Evolutionary conservation across 1,284 basidiomycete species (phyloP).

Genomic region (Fomitopsis betulina): DNA sequence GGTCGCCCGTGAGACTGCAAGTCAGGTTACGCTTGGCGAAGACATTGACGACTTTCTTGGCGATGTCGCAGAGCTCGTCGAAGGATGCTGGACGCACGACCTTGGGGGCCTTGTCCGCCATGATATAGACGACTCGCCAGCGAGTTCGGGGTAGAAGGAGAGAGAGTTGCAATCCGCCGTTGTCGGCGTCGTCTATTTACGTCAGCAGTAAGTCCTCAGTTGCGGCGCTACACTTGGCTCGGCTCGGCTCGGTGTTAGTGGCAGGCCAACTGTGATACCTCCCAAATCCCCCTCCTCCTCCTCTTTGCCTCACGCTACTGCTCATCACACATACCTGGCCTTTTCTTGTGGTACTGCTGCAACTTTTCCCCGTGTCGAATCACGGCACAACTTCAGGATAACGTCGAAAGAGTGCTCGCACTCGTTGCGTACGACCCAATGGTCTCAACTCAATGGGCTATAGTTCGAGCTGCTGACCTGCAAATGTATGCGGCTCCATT

Average conservation of each 20-base stretch:
- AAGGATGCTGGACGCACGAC: not conserved
- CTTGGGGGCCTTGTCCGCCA: not conserved
- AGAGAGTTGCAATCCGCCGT: not conserved
- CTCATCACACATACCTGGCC: not conserved
- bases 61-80: constrained; percentile 11
- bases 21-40: constrained; percentile 6
- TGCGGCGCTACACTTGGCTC: not conserved
- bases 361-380: too few species aligned
- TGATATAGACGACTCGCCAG: not conserved
- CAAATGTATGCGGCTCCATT: too few species aligned
- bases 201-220: not conserved
- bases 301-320: too few species aligned
- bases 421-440: too few species aligned
- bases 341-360: too few species aligned
- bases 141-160: not conserved
- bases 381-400: too few species aligned
- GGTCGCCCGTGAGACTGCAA: constrained; percentile 20
- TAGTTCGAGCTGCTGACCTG: too few species aligned
- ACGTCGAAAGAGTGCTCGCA: too few species aligned
- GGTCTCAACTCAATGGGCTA: too few species aligned
- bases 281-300: too few species aligned
- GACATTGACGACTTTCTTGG: constrained; percentile 8
- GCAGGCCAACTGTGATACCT: not conserved
- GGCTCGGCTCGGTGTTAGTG: not conserved
- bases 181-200: not conserved